Evolutionary conservation across 1,284 basidiomycete species (phyloP).

Genomic region (Pisolithus thermaeus): DNA sequence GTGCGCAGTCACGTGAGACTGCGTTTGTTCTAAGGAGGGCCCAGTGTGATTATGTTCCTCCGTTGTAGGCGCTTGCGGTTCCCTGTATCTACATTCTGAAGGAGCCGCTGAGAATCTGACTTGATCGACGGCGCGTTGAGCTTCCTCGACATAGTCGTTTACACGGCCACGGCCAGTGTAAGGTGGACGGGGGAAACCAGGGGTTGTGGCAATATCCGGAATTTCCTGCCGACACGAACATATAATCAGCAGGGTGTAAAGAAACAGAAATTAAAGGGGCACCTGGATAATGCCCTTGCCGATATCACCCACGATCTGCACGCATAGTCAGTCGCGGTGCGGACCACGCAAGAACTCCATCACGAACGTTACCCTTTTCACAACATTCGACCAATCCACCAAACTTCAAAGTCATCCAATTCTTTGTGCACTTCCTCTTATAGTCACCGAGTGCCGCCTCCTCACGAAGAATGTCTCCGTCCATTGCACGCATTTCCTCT

Average conservation of each 20-base stretch:
- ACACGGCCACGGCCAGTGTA: constrained; percentile 66
- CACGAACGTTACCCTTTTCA: constrained; percentile 65
- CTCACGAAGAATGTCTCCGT: constrained; percentile 80
- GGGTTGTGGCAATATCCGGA: constrained; percentile 73
- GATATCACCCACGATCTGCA: constrained; percentile 75
- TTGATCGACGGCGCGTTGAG: constrained; percentile 52
- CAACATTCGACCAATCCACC: constrained; percentile 83
- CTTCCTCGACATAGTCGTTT: constrained; percentile 58
- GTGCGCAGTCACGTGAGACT: constrained; percentile 6
- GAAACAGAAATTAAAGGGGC: constrained; percentile 15
- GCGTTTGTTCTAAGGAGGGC: background rate
- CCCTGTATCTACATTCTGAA: constrained; percentile 17
- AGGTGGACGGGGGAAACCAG: constrained; percentile 70
- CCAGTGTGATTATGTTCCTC: constrained; percentile 4
- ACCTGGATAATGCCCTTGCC: constrained; percentile 76
- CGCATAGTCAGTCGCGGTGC: background rate
- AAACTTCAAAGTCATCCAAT: constrained; percentile 83
- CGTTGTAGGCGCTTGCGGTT: constrained; percentile 3
- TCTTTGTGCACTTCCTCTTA: constrained; percentile 67
- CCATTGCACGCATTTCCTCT: constrained; percentile 74
- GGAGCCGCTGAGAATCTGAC: constrained; percentile 47
- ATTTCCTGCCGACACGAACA: constrained; percentile 54
- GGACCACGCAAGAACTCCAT: constrained; percentile 16
- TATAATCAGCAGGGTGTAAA: background rate
- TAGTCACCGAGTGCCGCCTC: constrained; percentile 83